phyloP scores from a whole-genome alignment of 352 stramenopile species.

The Phytophthora pisi region DNA sequence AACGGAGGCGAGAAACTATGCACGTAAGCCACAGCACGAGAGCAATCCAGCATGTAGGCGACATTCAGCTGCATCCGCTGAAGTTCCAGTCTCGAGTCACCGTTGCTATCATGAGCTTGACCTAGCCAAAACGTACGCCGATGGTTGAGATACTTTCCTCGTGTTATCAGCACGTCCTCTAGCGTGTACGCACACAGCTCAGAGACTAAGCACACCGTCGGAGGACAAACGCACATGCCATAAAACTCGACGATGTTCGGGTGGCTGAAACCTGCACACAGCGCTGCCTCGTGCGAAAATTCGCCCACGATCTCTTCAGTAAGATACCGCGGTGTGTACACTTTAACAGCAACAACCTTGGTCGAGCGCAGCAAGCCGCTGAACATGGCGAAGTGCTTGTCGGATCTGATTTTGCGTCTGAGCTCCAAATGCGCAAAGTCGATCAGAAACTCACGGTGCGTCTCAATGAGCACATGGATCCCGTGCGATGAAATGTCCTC shows the following conservation, averaged over 20 bases:
- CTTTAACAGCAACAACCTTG: constrained; percentile 51
- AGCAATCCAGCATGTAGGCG: constrained; percentile 60
- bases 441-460: constrained; percentile 64
- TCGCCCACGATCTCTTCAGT: constrained; percentile 46
- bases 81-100: neutral
- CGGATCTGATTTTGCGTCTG: constrained; percentile 43
- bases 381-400: constrained; percentile 37
- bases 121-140: constrained; percentile 1
- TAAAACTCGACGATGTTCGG: constrained; percentile 62
- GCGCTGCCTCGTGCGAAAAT: constrained; percentile 61
- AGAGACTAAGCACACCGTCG: constrained; percentile 55
- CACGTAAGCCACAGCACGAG: constrained; percentile 58
- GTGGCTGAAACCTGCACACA: constrained; percentile 49
- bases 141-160: neutral
- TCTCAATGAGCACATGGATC: constrained; percentile 61
- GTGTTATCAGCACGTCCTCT: constrained; percentile 37
- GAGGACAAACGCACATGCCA: constrained; percentile 59
- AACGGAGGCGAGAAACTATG: constrained; percentile 65
- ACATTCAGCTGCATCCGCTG: constrained; percentile 48
- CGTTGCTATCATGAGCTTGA: constrained; percentile 1
- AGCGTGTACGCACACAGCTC: constrained; percentile 53
- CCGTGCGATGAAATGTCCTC: constrained; percentile 49
- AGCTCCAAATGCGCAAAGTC: constrained; percentile 63
- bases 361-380: constrained; percentile 41
- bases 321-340: constrained; percentile 54